Evolutionary conservation across 2,329 filamentous ascomycete species (phyloP).

Genomic region (Arachnomyces sp.): DNA sequence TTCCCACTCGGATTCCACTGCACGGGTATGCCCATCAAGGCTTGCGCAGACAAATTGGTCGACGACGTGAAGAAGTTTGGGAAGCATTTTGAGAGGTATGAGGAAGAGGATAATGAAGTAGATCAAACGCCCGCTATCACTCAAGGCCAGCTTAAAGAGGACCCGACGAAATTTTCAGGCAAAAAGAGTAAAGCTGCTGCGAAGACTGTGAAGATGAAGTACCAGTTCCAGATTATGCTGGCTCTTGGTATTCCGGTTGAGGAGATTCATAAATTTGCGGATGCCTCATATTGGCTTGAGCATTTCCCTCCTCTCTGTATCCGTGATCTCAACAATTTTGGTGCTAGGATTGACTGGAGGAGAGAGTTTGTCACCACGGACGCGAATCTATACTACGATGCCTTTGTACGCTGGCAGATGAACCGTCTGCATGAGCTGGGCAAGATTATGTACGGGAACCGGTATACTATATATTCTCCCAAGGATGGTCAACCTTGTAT

Average conservation of each 20-base stretch:
- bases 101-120: constrained; percentile 51
- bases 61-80: constrained; percentile 88
- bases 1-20: constrained; percentile 94
- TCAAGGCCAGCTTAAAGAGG: constrained; percentile 61
- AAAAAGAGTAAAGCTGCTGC: constrained; percentile 89
- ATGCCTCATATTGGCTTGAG: constrained; percentile 84
- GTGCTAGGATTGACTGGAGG: constrained; percentile 86
- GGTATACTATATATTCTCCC: constrained; percentile 87
- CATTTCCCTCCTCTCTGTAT: constrained; percentile 77
- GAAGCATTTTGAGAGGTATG: constrained; percentile 71
- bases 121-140: constrained; percentile 53
- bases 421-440: constrained; percentile 77
- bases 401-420: constrained; percentile 97
- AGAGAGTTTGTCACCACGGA: constrained; percentile 90
- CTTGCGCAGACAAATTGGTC: constrained; percentile 88
- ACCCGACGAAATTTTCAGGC: constrained; percentile 82
- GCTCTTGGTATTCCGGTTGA: constrained; percentile 78
- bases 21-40: constrained; percentile 97
- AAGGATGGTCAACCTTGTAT: constrained; percentile 84
- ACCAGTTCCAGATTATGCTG: constrained; percentile 92
- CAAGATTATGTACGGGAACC: constrained; percentile 89
- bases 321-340: constrained; percentile 75
- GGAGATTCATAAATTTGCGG: constrained; percentile 89
- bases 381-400: constrained; percentile 92
- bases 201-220: constrained; percentile 89